Conservation (phyloP, 2,329 filamentous ascomycete species). For the Xylariaceae sp. region DNA sequence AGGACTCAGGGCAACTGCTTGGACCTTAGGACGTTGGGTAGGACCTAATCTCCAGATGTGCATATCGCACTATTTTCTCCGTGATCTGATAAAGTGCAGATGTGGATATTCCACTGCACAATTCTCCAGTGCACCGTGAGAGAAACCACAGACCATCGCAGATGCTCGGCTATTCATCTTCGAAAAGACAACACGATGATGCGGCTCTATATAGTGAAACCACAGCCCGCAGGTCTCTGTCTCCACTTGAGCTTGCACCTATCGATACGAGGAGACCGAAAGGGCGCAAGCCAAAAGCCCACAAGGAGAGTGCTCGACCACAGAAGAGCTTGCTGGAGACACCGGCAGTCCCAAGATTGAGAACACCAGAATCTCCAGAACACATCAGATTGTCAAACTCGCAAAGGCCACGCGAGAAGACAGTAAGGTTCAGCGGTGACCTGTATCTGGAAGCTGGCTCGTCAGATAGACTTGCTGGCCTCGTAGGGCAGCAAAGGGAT, state of each 20-base stretch:
- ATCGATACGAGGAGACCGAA: not conserved
- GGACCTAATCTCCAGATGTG: slow-evolving; percentile 2
- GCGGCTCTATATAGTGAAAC: not conserved
- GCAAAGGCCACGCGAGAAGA: not conserved
- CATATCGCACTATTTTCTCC: not conserved
- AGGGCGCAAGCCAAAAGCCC: not conserved
- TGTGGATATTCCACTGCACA: slow-evolving; percentile 9
- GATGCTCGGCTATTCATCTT: not conserved
- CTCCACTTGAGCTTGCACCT: not conserved
- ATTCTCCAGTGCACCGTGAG: slow-evolving; percentile 1
- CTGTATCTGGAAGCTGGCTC: not conserved
- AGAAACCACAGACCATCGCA: slow-evolving; percentile 11
- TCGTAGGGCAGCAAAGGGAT: slow-evolving; percentile 9
- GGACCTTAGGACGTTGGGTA: slow-evolving; percentile 19
- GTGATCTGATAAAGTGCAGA: slow-evolving; percentile 18
- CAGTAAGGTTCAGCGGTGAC: slow-evolving; percentile 9
- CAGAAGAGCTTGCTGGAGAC: slow-evolving; percentile 8
- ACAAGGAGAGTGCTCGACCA: not conserved
- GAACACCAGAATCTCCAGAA: not conserved
- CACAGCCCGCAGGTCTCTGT: not conserved
- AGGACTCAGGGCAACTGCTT: not conserved
- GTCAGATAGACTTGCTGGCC: not conserved
- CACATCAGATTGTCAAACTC: not conserved
- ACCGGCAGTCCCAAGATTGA: not conserved
- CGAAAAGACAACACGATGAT: slow-evolving; percentile 1